Evolutionary conservation across 2,329 filamentous ascomycete genomes (phyloP), one percentile per base, ranked within the genome.

Genomic region (Colletotrichum shisoi): DNA sequence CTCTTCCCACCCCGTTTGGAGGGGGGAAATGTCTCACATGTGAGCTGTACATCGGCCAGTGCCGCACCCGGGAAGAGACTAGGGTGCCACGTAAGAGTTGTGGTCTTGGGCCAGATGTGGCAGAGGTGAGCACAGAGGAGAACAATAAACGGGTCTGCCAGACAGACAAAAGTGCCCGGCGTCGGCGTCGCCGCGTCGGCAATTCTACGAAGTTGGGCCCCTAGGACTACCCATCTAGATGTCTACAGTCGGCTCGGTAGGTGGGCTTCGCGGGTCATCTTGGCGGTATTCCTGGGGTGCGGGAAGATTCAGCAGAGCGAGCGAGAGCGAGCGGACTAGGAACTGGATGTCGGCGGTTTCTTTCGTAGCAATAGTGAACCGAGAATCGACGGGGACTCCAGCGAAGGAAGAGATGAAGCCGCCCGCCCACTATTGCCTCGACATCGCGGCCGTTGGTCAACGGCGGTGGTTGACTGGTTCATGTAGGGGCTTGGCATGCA

Each of bases 401-500:
- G 15, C 15, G 8, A 17, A 21, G 24, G 12, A 13, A 13, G 24
- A 31, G 19, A 6, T 11, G 7, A 31, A 31, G 27, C 27, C 7
- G 24, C 24, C 24, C 15, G 11, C 21, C 34, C 9, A 39, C 34
- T 19, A 39, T 45, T 12, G 17, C 13, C 11, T 48, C 17, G 21
- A 27, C 12, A 17, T 13, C n/a, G 24, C 19, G 7, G 24, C 13
- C 31, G 46, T 44, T 58, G 60, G 64, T 46, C 19, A 19, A 12
- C 13, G 6, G 3, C 19, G 27, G 27, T 24, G 42, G 3, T 31
- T 31, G 27, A 31, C 27, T 8, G n/a, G 1, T 34, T 63, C 51
- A 44, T 24, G 24, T 44, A 42, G 44, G 39, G 62, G 31, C 64
- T 67, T 67, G 64, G 64, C 64, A n/a, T 64, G 61, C 49, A 67